phyloP scores from a whole-genome alignment of 2,329 filamentous ascomycete genomes.

The Coniochaeta sp. region DNA sequence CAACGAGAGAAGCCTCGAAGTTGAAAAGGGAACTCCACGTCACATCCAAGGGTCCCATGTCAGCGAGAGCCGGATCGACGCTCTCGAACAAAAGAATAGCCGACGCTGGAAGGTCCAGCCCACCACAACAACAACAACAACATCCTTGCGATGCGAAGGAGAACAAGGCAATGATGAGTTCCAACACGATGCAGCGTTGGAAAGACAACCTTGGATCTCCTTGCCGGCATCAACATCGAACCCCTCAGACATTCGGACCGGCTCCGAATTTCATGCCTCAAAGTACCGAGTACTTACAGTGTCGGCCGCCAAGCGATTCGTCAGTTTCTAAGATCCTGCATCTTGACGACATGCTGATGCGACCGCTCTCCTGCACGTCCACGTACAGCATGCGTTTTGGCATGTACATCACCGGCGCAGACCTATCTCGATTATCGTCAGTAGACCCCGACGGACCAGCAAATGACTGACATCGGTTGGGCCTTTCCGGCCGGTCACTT shows the following conservation, averaged over 20 bases:
- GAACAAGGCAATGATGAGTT: no score
- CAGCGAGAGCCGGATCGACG: neutral
- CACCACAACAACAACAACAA: no score
- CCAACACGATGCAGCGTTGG: no score
- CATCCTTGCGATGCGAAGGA: no score
- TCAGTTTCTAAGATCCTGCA: neutral
- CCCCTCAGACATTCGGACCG: neutral
- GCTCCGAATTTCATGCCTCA: neutral
- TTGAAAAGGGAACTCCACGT: no score
- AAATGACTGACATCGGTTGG: neutral
- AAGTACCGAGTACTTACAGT: neutral
- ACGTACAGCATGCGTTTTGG: neutral
- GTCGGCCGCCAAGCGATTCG: neutral
- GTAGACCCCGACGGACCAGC: neutral
- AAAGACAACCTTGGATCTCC: no score
- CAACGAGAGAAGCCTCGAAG: no score
- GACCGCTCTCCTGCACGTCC: neutral
- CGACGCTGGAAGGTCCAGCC: no score
- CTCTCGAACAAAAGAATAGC: no score
- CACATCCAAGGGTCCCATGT: no score
- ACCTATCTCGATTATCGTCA: neutral
- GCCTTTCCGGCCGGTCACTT: neutral
- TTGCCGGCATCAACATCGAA: no score
- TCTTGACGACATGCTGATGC: neutral
- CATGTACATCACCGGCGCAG: neutral